Percentiles rank a stretch among this genome's conserved stretches.
These are phyloP conservation scores for Pseudogymnoascus sp. DNA, from an alignment of 2,329 filamentous ascomycete species.

Conservation along the genomic window DNA sequence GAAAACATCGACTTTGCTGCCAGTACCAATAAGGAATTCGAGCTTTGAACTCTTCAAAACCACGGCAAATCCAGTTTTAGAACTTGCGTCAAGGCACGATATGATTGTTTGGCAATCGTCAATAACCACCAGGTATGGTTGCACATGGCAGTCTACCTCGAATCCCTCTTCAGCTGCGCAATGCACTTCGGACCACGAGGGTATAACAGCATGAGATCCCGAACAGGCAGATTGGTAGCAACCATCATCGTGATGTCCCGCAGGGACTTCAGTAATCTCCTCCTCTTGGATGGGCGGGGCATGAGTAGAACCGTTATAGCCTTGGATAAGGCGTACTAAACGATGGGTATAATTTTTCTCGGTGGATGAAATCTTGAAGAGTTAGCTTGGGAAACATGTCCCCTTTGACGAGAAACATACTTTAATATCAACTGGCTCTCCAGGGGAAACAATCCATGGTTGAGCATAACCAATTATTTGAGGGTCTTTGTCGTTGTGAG, in stretches of 20 bases:
- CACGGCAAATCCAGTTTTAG: constrained; percentile 10
- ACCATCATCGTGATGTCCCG: not conserved
- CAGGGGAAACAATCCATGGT: constrained; percentile 19
- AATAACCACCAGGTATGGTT: constrained; percentile 11
- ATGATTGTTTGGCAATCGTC: constrained; percentile 12
- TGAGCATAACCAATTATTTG: constrained; percentile 20
- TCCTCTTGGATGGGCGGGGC: constrained; percentile 9
- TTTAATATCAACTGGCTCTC: constrained; percentile 19
- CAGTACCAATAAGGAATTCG: not conserved
- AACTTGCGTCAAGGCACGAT: constrained; percentile 4
- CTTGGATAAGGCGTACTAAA: constrained; percentile 13
- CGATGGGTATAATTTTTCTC: constrained; percentile 13
- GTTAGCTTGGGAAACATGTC: constrained; percentile 8
- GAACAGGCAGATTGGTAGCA: not conserved
- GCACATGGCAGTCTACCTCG: constrained; percentile 12
- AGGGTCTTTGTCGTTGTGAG: not conserved
- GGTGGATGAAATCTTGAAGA: constrained; percentile 14
- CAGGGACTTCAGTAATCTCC: constrained; percentile 4
- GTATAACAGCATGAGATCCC: constrained; percentile 2
- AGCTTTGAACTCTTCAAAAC: not conserved
- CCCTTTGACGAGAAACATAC: constrained; percentile 5
- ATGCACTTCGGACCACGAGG: constrained; percentile 11
- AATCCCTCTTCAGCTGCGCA: constrained; percentile 4
- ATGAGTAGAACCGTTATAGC: constrained; percentile 11
- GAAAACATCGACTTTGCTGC: not conserved